These are phyloP conservation scores for Elymus sibiricus DNA, from an alignment of 176 grass and related monocot species.

Conservation along the genomic window DNA sequence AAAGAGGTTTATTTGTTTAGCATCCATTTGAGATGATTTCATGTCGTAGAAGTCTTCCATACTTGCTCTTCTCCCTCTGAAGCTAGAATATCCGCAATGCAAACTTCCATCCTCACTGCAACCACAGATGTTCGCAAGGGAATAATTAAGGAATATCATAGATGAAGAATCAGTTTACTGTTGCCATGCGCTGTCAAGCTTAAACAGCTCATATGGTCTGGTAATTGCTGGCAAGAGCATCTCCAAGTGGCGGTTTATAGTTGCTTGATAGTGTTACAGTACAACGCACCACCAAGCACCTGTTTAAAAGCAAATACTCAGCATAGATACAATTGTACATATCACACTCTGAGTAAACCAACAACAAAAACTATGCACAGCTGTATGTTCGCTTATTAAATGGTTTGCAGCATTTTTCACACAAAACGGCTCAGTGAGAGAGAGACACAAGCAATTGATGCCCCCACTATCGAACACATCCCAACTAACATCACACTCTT, in stretches of 20 bases:
- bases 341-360: neutral
- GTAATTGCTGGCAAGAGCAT: neutral
- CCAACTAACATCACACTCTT: no score
- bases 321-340: neutral
- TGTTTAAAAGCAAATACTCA: neutral
- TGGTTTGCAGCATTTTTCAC: no score
- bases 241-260: neutral
- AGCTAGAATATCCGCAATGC: slow-evolving; percentile 78
- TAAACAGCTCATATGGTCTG: neutral
- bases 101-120: slow-evolving; percentile 72
- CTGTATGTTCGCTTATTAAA: no score
- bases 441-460: no score
- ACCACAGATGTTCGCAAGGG: slow-evolving; percentile 32
- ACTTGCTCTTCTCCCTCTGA: slow-evolving; percentile 69
- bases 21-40: slow-evolving; percentile 54
- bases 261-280: neutral
- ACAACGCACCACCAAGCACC: neutral
- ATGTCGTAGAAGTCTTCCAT: slow-evolving; percentile 88
- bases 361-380: neutral
- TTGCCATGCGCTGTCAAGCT: neutral
- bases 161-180: slow-evolving; percentile 10
- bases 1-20: slow-evolving; percentile 61
- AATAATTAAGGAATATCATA: slow-evolving; percentile 11
- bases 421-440: no score
- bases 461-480: no score